These are phyloP conservation scores for Puccinia horiana DNA, from an alignment of 1,284 basidiomycete species.

Conservation along the genomic window DNA sequence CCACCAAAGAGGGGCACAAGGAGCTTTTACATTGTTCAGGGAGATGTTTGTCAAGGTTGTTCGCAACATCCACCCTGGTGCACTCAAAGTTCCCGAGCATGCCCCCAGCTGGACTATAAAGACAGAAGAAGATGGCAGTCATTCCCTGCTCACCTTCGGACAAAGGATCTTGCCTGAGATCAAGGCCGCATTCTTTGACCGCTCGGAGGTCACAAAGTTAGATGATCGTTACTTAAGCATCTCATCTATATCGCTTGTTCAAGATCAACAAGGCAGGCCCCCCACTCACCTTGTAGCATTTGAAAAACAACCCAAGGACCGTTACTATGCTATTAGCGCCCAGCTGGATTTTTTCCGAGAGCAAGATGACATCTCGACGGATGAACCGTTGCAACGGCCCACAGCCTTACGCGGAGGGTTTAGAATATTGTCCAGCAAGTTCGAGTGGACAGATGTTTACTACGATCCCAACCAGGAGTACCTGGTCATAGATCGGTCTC, in stretches of 20 bases:
- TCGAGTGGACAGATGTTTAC: slow-evolving; percentile 54
- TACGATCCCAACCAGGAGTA: slow-evolving; percentile 51
- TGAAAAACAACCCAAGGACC: slow-evolving; percentile 40
- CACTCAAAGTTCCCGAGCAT: slow-evolving; percentile 42
- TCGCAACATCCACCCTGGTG: slow-evolving; percentile 50
- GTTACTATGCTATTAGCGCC: slow-evolving; percentile 49
- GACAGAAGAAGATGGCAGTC: slow-evolving; percentile 51
- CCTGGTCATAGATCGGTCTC: slow-evolving; percentile 50
- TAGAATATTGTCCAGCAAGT: slow-evolving; percentile 52
- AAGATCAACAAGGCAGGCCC: too few relatives aligned
- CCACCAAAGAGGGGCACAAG: slow-evolving; percentile 51
- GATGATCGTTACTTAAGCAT: slow-evolving; percentile 10
- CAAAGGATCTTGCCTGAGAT: slow-evolving; percentile 53
- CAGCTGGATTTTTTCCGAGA: slow-evolving; percentile 20
- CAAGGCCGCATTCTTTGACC: slow-evolving; percentile 50
- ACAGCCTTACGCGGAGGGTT: slow-evolving; percentile 49
- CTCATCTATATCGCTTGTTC: background rate
- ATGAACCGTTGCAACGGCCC: background rate
- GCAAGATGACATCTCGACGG: background rate
- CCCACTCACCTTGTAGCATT: slow-evolving; percentile 48
- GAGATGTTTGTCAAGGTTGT: slow-evolving; percentile 52
- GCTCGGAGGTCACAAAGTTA: slow-evolving; percentile 48
- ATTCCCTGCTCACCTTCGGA: slow-evolving; percentile 52
- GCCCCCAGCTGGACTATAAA: slow-evolving; percentile 51
- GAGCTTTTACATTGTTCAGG: slow-evolving; percentile 53